Percentiles rank a stretch among this genome's conserved stretches.
Evolutionary conservation across 2,329 filamentous ascomycete species (phyloP).

Genomic region (Curvularia hawaiiensis): DNA sequence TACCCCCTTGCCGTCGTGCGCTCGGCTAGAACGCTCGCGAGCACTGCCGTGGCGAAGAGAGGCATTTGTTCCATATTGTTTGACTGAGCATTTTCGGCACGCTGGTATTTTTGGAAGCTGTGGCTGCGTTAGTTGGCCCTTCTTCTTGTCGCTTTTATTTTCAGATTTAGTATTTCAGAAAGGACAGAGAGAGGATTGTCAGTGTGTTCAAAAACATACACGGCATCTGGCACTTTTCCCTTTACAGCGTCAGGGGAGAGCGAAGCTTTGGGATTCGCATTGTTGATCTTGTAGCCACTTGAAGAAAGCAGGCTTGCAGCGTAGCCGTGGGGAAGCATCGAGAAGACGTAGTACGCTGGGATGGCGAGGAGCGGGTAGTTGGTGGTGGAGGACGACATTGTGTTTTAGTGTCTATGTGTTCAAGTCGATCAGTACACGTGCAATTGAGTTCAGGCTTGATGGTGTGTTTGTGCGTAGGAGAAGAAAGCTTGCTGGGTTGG

Average conservation of each 20-base stretch:
- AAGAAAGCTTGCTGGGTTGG: background rate
- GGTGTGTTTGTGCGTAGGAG: background rate
- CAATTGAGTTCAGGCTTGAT: background rate
- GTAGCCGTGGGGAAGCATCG: constrained; percentile 28
- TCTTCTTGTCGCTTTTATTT: no score
- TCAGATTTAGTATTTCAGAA: no score
- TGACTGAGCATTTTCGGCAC: constrained; percentile 32
- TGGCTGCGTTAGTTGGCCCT: no score
- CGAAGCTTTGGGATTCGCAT: constrained; percentile 33
- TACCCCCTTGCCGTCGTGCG: constrained; percentile 23
- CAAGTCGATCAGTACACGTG: background rate
- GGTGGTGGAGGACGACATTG: constrained; percentile 28
- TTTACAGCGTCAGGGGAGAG: constrained; percentile 26
- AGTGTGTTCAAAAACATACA: constrained; percentile 10
- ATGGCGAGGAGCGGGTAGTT: constrained; percentile 37
- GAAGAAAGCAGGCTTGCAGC: constrained; percentile 20
- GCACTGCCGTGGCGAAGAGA: constrained; percentile 29
- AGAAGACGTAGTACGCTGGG: constrained; percentile 36
- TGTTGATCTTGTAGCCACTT: constrained; percentile 31
- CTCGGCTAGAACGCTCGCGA: constrained; percentile 33
- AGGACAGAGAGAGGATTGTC: no score
- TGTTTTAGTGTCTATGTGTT: background rate
- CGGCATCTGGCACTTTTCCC: constrained; percentile 33
- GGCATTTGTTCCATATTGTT: constrained; percentile 36
- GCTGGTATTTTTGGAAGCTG: constrained; percentile 34